A percentile compares a stretch with the other conserved stretches of the same genome.
Conservation (phyloP, 257 asterid genomes). For the Fraxinus americana region DNA sequence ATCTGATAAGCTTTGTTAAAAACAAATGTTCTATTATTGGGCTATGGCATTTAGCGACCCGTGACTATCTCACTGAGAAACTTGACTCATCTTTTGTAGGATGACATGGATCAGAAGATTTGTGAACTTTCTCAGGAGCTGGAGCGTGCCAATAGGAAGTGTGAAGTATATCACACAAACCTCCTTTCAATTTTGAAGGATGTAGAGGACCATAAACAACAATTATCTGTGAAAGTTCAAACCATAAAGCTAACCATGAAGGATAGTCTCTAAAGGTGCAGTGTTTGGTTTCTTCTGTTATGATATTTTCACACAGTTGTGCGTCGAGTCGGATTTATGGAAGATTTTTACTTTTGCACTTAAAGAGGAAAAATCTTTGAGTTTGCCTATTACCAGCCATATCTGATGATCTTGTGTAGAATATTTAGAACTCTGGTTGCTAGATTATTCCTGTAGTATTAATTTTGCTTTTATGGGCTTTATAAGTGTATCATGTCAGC, state of each 20-base stretch:
- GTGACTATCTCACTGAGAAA: constrained; percentile 16
- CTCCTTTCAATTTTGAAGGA: constrained; percentile 83
- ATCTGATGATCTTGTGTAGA: constrained; percentile 7
- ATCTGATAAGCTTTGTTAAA: constrained; percentile 9
- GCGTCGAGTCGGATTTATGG: constrained; percentile 6
- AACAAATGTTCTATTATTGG: not conserved
- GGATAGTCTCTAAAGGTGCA: constrained; percentile 50
- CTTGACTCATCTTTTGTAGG: constrained; percentile 46
- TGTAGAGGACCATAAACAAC: constrained; percentile 85
- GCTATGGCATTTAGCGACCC: constrained; percentile 2
- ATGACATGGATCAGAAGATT: constrained; percentile 77
- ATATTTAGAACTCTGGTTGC: constrained; percentile 17
- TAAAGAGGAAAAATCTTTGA: not conserved
- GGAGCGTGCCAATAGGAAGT: constrained; percentile 69
- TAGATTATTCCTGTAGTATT: constrained; percentile 17
- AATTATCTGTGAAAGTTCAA: constrained; percentile 70
- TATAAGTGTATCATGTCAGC: constrained; percentile 10
- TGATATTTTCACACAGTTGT: constrained; percentile 19
- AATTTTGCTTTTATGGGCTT: constrained; percentile 15
- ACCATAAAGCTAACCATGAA: constrained; percentile 77
- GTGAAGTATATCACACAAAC: constrained; percentile 79
- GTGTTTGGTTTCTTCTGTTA: constrained; percentile 16
- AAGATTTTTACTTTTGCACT: constrained; percentile 17
- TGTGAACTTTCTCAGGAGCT: constrained; percentile 61
- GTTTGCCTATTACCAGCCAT: constrained; percentile 8